These are phyloP conservation scores for Dioscorea cayenensis DNA, from an alignment of 116 monocot genomes.

Conservation along the genomic window DNA sequence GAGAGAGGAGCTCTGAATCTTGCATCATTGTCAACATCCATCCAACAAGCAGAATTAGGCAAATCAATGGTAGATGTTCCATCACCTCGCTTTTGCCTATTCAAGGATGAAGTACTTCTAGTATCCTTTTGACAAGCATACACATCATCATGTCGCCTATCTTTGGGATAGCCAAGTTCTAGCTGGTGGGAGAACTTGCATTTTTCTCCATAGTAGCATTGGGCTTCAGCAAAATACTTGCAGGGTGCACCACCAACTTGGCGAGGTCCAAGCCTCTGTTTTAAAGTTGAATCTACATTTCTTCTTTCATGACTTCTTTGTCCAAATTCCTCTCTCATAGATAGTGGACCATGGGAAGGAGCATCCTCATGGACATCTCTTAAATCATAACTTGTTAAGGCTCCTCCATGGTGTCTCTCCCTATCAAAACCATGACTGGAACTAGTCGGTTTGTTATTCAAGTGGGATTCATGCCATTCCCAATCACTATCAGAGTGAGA, in stretches of 20 bases:
- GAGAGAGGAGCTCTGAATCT: not conserved
- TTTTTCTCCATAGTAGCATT: slow-evolving; percentile 2
- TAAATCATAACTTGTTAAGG: slow-evolving; percentile 18
- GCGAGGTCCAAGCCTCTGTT: slow-evolving; percentile 7
- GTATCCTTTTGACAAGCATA: not conserved
- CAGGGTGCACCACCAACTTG: slow-evolving; percentile 19
- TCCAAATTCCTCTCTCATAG: slow-evolving; percentile 14
- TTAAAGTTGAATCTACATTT: slow-evolving; percentile 8
- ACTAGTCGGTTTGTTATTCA: no score
- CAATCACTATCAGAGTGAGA: no score
- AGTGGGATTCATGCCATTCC: no score
- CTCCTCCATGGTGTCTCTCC: slow-evolving; percentile 16
- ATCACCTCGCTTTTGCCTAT: slow-evolving; percentile 1
- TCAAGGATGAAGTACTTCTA: not conserved
- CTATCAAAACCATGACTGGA: no score
- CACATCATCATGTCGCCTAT: slow-evolving; percentile 12
- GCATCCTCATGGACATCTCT: slow-evolving; percentile 17
- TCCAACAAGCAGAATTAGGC: not conserved
- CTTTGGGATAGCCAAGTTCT: not conserved
- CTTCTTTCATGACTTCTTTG: slow-evolving; percentile 18
- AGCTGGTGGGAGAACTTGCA: no score
- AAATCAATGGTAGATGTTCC: no score
- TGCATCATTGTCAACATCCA: not conserved
- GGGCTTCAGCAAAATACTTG: slow-evolving; percentile 36
- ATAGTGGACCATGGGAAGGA: slow-evolving; percentile 20